These are phyloP conservation scores for Conticribra guillardii DNA, from an alignment of 108 stramenopile species.

Conservation along the genomic window DNA sequence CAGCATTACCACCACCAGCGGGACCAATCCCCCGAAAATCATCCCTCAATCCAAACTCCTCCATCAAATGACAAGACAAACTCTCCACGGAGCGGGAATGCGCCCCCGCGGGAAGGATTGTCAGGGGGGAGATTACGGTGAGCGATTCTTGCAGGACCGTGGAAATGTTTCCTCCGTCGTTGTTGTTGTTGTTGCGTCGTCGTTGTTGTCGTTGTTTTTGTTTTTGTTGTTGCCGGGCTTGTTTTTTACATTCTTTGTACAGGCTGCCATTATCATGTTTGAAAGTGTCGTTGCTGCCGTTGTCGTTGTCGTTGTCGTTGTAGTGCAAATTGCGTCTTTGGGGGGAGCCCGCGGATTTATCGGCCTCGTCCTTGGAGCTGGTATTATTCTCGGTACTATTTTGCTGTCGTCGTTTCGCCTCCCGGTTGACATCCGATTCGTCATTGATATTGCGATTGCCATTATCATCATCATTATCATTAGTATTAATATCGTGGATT, in stretches of 20 bases:
- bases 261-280: no score
- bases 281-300: no score
- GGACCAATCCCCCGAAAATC: slow-evolving; percentile 17
- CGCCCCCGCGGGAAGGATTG: slow-evolving; percentile 1
- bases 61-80: slow-evolving; percentile 20
- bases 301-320: no score
- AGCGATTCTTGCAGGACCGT: slow-evolving; percentile 19
- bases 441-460: not conserved
- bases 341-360: slow-evolving; percentile 21
- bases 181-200: not conserved
- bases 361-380: slow-evolving; percentile 3
- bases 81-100: slow-evolving; percentile 10
- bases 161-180: not conserved
- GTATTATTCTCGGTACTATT: not conserved
- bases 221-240: not conserved
- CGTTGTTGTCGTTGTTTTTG: not conserved
- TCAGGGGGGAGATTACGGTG: slow-evolving; percentile 22
- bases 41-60: slow-evolving; percentile 22
- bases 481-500: slow-evolving; percentile 2
- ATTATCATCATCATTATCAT: not conserved
- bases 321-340: no score
- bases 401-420: slow-evolving; percentile 12
- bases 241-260: not conserved
- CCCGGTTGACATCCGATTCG: slow-evolving; percentile 16
- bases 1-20: not conserved